Conservation (phyloP, 768 basidiomycete species). For the Nidularia pulvinata region DNA sequence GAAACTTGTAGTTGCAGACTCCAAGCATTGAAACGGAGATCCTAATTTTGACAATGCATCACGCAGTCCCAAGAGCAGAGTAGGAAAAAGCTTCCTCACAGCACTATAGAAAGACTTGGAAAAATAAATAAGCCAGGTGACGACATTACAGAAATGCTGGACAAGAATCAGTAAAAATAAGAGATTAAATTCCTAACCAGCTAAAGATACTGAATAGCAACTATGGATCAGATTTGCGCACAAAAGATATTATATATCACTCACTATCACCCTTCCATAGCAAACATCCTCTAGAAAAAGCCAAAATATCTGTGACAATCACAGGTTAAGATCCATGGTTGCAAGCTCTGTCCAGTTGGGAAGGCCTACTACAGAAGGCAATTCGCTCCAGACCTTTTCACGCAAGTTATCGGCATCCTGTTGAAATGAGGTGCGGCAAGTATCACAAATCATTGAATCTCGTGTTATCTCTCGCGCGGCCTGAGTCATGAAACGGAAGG, state of each 20-base stretch:
- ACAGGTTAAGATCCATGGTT: slow-evolving; percentile 6
- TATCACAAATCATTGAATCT: slow-evolving; percentile 37
- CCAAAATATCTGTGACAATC: background rate
- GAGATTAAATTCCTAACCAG: background rate
- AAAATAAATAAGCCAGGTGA: too few species aligned
- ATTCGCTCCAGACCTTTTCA: slow-evolving; percentile 41
- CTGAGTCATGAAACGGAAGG: slow-evolving; percentile 53
- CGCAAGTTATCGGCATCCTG: slow-evolving; percentile 35
- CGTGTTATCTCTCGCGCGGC: slow-evolving; percentile 33
- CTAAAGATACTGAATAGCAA: background rate
- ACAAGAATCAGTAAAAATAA: background rate
- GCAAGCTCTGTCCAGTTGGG: slow-evolving; percentile 42
- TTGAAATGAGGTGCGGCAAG: slow-evolving; percentile 41
- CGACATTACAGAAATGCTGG: background rate
- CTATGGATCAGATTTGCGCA: background rate
- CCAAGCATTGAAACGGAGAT: too few species aligned
- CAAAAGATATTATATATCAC: background rate
- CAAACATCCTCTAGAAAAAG: background rate
- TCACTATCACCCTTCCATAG: too few species aligned
- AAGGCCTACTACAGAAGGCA: slow-evolving; percentile 44
- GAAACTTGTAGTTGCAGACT: too few species aligned
- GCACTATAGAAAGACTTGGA: too few species aligned
- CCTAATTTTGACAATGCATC: too few species aligned
- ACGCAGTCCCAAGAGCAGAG: too few species aligned
- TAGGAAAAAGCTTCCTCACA: too few species aligned